Percentiles rank a stretch among this genome's conserved stretches.
These are phyloP conservation scores for Senecio squalidus DNA, from an alignment of 140 eudicot species.

Conservation along the genomic window DNA sequence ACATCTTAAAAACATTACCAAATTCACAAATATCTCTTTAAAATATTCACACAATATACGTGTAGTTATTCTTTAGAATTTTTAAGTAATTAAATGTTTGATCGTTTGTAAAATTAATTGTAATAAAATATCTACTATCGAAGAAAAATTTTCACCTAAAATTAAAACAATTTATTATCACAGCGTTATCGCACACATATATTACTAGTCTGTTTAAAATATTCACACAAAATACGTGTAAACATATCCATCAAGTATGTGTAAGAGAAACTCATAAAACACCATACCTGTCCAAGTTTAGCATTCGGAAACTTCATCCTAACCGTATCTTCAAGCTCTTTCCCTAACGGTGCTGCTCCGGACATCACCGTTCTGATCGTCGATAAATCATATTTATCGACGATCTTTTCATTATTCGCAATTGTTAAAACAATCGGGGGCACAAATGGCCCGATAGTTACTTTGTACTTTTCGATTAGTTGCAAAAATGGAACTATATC, in stretches of 20 bases:
- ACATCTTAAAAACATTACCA: too few species aligned
- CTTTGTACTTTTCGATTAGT: constrained; percentile 68
- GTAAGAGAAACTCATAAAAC: neutral
- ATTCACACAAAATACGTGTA: constrained; percentile 19
- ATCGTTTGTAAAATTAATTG: too few species aligned
- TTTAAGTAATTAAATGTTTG: too few species aligned
- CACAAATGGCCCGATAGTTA: constrained; percentile 84
- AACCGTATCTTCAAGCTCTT: constrained; percentile 84
- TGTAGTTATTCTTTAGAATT: too few species aligned
- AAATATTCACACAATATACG: too few species aligned
- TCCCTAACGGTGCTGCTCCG: constrained; percentile 98
- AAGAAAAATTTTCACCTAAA: too few species aligned
- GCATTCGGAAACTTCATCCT: constrained; percentile 81
- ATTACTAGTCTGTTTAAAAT: neutral
- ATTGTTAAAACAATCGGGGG: constrained; percentile 92
- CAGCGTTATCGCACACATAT: neutral
- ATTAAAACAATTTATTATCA: too few species aligned
- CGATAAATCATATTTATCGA: constrained; percentile 62
- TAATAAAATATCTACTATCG: too few species aligned
- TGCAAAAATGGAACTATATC: constrained; percentile 67
- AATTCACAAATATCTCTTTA: too few species aligned
- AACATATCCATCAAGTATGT: constrained; percentile 10
- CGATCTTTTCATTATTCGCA: constrained; percentile 54
- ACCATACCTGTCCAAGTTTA: constrained; percentile 82
- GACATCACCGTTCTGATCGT: constrained; percentile 77